Evolutionary conservation across 1,284 basidiomycete genomes (phyloP).

Genomic region (Exobasidium cylindrosporum): DNA sequence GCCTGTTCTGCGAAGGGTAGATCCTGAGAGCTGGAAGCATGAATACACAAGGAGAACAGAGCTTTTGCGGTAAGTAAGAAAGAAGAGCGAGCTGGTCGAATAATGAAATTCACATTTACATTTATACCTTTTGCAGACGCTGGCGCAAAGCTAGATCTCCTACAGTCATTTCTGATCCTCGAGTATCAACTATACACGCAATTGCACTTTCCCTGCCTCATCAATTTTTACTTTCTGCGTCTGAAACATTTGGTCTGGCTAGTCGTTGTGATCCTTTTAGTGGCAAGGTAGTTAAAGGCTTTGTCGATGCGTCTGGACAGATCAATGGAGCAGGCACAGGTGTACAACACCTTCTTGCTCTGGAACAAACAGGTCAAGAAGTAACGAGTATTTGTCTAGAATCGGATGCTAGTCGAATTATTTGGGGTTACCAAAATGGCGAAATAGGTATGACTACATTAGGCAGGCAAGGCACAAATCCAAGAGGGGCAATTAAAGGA

Average conservation of each 20-base stretch:
- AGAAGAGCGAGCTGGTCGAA: neutral
- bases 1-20: constrained; percentile 62
- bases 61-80: constrained; percentile 22
- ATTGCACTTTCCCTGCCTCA: constrained; percentile 60
- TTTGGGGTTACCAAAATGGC: constrained; percentile 74
- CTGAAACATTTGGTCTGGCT: constrained; percentile 65
- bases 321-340: constrained; percentile 66
- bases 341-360: constrained; percentile 64
- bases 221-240: constrained; percentile 63
- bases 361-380: constrained; percentile 68
- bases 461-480: constrained; percentile 43
- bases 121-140: neutral
- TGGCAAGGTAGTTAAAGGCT: constrained; percentile 68
- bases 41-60: constrained; percentile 44
- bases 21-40: constrained; percentile 43
- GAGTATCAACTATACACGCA: constrained; percentile 42
- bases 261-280: constrained; percentile 69
- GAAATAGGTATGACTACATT: constrained; percentile 65
- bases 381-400: constrained; percentile 63
- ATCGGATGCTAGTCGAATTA: constrained; percentile 67
- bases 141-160: constrained; percentile 69
- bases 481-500: constrained; percentile 39
- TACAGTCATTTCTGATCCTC: constrained; percentile 58
- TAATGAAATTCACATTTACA: neutral
- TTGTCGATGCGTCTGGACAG: constrained; percentile 67